Percentiles rank a stretch among this genome's conserved stretches.
These are phyloP conservation scores for Aspergillus fumigatiaffinis DNA, from an alignment of 2,329 filamentous ascomycete species.

Conservation along the genomic window DNA sequence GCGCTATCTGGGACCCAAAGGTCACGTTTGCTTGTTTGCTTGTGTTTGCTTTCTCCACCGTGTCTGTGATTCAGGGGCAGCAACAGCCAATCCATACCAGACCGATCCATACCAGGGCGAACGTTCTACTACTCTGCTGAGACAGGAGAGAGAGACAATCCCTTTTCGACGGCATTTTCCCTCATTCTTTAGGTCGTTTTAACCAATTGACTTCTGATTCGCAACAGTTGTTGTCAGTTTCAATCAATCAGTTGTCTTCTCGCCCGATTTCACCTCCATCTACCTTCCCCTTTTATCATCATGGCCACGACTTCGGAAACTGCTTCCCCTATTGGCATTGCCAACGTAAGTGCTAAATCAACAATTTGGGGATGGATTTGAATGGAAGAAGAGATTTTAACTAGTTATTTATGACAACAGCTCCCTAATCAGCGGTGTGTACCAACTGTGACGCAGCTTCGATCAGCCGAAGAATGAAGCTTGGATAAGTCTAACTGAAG, in stretches of 20 bases:
- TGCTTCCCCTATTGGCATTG: constrained; percentile 67
- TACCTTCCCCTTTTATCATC: constrained; percentile 21
- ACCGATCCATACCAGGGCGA: neutral
- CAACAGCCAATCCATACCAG: constrained; percentile 8
- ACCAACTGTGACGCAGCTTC: constrained; percentile 36
- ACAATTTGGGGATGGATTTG: neutral
- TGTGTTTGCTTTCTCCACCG: constrained; percentile 11
- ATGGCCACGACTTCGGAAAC: constrained; percentile 59
- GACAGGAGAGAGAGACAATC: constrained; percentile 8
- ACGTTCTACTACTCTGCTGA: constrained; percentile 14
- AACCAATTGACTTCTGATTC: neutral
- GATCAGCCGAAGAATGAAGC: constrained; percentile 6
- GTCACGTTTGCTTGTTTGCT: constrained; percentile 15
- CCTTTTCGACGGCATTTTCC: constrained; percentile 8
- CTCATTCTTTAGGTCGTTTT: constrained; percentile 1
- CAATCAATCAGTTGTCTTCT: constrained; percentile 14
- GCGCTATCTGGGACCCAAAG: constrained; percentile 25
- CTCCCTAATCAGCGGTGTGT: constrained; percentile 65
- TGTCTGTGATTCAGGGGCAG: constrained; percentile 32
- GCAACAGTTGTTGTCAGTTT: constrained; percentile 1
- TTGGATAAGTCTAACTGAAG: constrained; percentile 20
- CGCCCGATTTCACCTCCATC: constrained; percentile 12
- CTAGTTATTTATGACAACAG: constrained; percentile 35
- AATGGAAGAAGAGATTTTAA: constrained; percentile 29
- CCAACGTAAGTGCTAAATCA: constrained; percentile 55